Base-by-base conservation (phyloP, 805 yeast species). In the Ogataea paraovalis region DNA sequence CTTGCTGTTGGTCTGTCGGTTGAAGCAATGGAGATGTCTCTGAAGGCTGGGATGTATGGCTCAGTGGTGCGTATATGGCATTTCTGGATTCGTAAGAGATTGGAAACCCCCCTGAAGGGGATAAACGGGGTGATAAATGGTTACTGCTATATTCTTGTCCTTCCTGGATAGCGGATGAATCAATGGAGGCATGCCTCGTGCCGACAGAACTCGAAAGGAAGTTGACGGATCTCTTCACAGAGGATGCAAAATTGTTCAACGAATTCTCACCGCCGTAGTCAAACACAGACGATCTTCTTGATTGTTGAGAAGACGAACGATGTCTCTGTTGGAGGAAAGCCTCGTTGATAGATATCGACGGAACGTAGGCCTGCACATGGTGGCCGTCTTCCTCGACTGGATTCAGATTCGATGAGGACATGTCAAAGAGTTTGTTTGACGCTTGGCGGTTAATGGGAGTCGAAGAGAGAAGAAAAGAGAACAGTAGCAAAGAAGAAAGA, bases 231-330 rank as follows among this genome's bases (percentile, higher is more conserved):
- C 70, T 48, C 43, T 54, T 51, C 21, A 66, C 50, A 1, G 72
- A 67, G 2, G 64, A 60, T 2, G 70, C 70, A 57, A 70, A 69
- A 44, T 67, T 68, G 46, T 62, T 66, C 16, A 68, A 43, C 2
- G 73, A 68, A 45, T 67, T 62, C 8, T 59, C 66, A 1, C 73
- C 74, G 2, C 72, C 73, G 16, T 51, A 50, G 46, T 69, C 72
- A 25, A 69, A 46, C 4, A 68, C 43, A 0, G 71, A 67, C n/a
- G 65, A 50, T 44, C 72, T 48, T 43, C 71, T 51, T 0, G 62
- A 52, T 3, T 49, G 23, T 25, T n/a, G 25, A 10, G 49, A 45
- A 8, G 32, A 30, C 9, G n/a, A 19, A 32, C 41, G 16, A 30
- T 18, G 14, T 16, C 38, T 37, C n/a, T 20, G 40, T 37, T 22